Evolutionary conservation across 2,329 filamentous ascomycete species (phyloP).

Genomic region (Arachnomyces sp.): DNA sequence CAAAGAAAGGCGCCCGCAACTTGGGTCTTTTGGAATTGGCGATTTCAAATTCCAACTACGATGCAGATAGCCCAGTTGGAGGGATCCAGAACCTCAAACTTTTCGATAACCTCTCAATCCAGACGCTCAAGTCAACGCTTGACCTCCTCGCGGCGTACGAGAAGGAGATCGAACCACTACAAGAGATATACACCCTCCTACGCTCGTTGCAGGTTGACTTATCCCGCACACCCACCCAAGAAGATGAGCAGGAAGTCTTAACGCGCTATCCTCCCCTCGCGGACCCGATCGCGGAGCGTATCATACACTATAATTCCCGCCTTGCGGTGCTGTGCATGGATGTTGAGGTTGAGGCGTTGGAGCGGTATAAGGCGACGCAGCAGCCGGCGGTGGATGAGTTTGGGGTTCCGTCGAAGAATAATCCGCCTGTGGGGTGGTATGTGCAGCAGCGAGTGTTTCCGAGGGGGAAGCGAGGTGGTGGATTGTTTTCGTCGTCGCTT

Average conservation of each 20-base stretch:
- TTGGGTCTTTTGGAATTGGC: constrained; percentile 10
- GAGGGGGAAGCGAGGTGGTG: no score
- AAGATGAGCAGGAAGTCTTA: constrained; percentile 4
- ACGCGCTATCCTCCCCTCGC: constrained; percentile 13
- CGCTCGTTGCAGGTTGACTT: constrained; percentile 11
- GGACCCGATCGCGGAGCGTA: constrained; percentile 8
- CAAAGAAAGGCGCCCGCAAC: constrained; percentile 1
- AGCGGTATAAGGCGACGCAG: neutral
- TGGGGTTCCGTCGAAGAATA: no score
- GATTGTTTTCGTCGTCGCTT: no score
- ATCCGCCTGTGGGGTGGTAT: no score
- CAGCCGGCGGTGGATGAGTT: no score
- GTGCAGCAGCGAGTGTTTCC: no score
- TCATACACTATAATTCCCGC: constrained; percentile 13
- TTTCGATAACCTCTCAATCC: constrained; percentile 13
- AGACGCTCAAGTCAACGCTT: constrained; percentile 12
- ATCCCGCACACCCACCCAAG: constrained; percentile 3
- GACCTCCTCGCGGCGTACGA: constrained; percentile 16
- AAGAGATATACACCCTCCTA: constrained; percentile 12
- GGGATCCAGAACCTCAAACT: constrained; percentile 15
- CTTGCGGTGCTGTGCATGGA: constrained; percentile 13
- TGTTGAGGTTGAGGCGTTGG: constrained; percentile 10
- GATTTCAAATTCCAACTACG: constrained; percentile 5
- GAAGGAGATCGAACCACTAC: constrained; percentile 12
- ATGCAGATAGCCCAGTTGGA: neutral